Conservation (phyloP, 371 early-diverging fungal species). For the Zopfochytrium polystomum region DNA sequence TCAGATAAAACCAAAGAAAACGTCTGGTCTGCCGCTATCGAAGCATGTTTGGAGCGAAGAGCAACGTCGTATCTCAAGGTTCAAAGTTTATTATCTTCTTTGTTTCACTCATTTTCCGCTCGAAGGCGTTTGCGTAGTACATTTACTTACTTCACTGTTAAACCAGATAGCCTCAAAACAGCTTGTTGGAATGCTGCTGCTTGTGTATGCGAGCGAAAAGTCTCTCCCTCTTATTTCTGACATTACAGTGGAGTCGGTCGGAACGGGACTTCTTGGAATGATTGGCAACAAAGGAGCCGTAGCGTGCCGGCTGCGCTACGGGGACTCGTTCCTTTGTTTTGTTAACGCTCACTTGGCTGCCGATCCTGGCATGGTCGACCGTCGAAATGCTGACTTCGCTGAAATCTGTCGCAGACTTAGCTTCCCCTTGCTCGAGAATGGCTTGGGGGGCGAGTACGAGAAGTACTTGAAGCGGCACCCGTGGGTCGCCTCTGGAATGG, state of each 20-base stretch:
- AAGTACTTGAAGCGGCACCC: conserved; percentile 35
- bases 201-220: conserved; percentile 31
- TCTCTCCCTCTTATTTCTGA: conserved; percentile 25
- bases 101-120: neutral
- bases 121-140: neutral
- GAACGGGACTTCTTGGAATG: conserved; percentile 52
- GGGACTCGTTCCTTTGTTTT: conserved; percentile 81
- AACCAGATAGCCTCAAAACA: conserved; percentile 45
- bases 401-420: conserved; percentile 72
- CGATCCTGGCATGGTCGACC: conserved; percentile 69
- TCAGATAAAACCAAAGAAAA: conserved; percentile 71
- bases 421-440: conserved; percentile 48
- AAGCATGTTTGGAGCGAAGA: conserved; percentile 57
- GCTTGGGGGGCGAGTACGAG: conserved; percentile 25
- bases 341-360: conserved; percentile 90
- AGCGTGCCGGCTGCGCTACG: conserved; percentile 68
- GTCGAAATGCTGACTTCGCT: conserved; percentile 84
- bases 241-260: conserved; percentile 37
- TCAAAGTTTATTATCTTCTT: neutral
- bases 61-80: conserved; percentile 57
- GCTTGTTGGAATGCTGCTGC: conserved; percentile 49
- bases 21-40: conserved; percentile 74
- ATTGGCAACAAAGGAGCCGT: conserved; percentile 96
- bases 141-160: neutral
- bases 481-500: conserved; percentile 34